A percentile compares a stretch with the other conserved stretches of the same genome.
Evolutionary conservation across 768 basidiomycete genomes (phyloP).

Genomic region (Russula earlei): DNA sequence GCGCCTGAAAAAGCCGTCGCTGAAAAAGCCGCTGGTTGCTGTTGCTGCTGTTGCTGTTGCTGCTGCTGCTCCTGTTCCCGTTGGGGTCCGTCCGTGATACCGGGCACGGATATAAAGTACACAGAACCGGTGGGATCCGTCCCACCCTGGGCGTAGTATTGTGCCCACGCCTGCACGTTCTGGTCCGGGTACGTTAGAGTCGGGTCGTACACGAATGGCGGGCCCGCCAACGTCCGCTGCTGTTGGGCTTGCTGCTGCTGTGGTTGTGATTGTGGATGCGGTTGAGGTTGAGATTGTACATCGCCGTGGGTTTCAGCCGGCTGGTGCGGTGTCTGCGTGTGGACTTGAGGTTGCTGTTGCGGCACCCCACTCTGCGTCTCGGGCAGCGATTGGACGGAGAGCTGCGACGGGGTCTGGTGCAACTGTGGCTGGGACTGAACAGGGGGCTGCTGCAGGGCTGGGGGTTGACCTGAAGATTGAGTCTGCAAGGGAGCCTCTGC

Average conservation of each 20-base stretch:
- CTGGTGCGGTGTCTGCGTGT: slow-evolving; percentile 20
- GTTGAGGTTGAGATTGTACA: background rate
- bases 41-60: background rate
- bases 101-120: slow-evolving; percentile 74
- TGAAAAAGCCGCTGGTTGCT: background rate
- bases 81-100: slow-evolving; percentile 41
- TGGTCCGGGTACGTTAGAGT: slow-evolving; percentile 60
- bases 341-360: slow-evolving; percentile 19
- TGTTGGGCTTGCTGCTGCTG: slow-evolving; percentile 24
- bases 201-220: slow-evolving; percentile 54
- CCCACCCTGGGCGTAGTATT: slow-evolving; percentile 77
- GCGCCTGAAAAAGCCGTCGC: background rate
- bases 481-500: slow-evolving; percentile 2
- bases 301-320: slow-evolving; percentile 26
- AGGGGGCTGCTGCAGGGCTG: slow-evolving; percentile 23
- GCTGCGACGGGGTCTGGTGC: slow-evolving; percentile 19
- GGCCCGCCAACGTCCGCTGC: slow-evolving; percentile 28
- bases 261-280: slow-evolving; percentile 18
- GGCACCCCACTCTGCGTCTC: slow-evolving; percentile 20
- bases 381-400: slow-evolving; percentile 28
- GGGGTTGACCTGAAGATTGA: slow-evolving; percentile 20
- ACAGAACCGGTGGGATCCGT: slow-evolving; percentile 64
- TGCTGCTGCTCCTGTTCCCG: background rate
- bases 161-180: slow-evolving; percentile 80
- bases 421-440: slow-evolving; percentile 16